Evolutionary conservation across 169 alveolate species (phyloP), one percentile per base, ranked within the genome.

Genomic region (Sarcocystis neurona): DNA sequence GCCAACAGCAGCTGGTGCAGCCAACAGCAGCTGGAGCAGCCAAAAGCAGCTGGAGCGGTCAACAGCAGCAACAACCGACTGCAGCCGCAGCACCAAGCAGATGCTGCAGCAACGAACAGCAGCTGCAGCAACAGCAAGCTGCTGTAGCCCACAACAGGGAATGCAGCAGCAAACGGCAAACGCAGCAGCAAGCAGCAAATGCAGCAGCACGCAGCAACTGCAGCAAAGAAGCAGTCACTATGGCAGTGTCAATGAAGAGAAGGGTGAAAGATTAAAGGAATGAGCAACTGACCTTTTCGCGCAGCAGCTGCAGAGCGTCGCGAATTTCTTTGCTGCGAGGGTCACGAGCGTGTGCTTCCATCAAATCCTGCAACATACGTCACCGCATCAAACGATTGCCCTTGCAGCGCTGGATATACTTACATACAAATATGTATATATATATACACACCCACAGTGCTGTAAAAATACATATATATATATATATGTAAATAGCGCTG

Each of bases 231-330:
- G 53, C 32, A n/a, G 18, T 30, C 3, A n/a, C n/a, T n/a, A n/a
- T n/a, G n/a, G n/a, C n/a, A n/a, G n/a, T n/a, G n/a, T n/a, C n/a
- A n/a, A n/a, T n/a, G n/a, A n/a, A n/a, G n/a, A n/a, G n/a, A n/a
- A n/a, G n/a, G n/a, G n/a, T n/a, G n/a, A n/a, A n/a, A n/a, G n/a
- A n/a, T n/a, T n/a, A n/a, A n/a, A n/a, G n/a, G n/a, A n/a, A n/a
- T n/a, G 56, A 10, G 46, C 30, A 15, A 27, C 82, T 18, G 34
- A 72, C 82, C 56, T 72, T 72, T 43, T 72, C 82, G 6, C 82
- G 82, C 20, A 72, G 82, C 1, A 72, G 82, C n/a, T 5, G 34
- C 56, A 72, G 34, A n/a, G 82, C 82, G 56, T 72, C 82, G 1
- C 82, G 82, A 6, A 72, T 27, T 72, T 72, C 82, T 18, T 27